phyloP scores from a whole-genome alignment of 371 early-diverging fungal genomes.

The Mucor lusitanicus region DNA sequence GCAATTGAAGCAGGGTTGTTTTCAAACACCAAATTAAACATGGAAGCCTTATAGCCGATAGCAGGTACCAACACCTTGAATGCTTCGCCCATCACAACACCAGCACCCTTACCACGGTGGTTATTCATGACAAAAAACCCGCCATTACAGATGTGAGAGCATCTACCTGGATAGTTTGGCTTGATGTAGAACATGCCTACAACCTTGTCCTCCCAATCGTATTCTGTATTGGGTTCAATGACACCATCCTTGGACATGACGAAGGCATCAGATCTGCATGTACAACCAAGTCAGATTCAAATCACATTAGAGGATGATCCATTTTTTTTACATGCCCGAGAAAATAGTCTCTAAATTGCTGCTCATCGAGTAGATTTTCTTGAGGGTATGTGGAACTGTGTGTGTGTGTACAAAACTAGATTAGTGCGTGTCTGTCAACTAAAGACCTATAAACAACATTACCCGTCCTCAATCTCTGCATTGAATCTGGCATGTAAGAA shows the following conservation, averaged over 20 bases:
- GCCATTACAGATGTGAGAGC: slow-evolving; percentile 73
- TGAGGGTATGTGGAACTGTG: slow-evolving; percentile 72
- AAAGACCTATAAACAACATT: neutral
- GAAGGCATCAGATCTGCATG: slow-evolving; percentile 55
- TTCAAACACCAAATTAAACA: slow-evolving; percentile 83
- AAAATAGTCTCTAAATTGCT: slow-evolving; percentile 60
- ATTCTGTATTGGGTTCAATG: slow-evolving; percentile 23
- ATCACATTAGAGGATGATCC: neutral
- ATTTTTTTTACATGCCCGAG: slow-evolving; percentile 30
- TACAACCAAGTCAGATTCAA: neutral
- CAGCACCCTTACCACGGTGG: slow-evolving; percentile 64
- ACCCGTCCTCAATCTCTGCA: slow-evolving; percentile 64
- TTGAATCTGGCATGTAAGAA: slow-evolving; percentile 65
- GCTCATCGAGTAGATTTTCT: slow-evolving; percentile 48
- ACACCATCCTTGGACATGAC: slow-evolving; percentile 41
- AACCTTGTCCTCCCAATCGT: slow-evolving; percentile 44
- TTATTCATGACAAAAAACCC: slow-evolving; percentile 67
- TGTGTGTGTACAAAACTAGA: neutral
- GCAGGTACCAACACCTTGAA: slow-evolving; percentile 64
- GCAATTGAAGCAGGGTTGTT: slow-evolving; percentile 67
- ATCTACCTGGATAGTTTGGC: slow-evolving; percentile 75
- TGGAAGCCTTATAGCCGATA: slow-evolving; percentile 73
- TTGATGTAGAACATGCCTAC: slow-evolving; percentile 78
- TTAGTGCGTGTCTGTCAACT: neutral
- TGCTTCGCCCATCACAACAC: slow-evolving; percentile 68